phyloP scores from a whole-genome alignment of 2,329 filamentous ascomycete genomes.

The Stenocarpella maydis region DNA sequence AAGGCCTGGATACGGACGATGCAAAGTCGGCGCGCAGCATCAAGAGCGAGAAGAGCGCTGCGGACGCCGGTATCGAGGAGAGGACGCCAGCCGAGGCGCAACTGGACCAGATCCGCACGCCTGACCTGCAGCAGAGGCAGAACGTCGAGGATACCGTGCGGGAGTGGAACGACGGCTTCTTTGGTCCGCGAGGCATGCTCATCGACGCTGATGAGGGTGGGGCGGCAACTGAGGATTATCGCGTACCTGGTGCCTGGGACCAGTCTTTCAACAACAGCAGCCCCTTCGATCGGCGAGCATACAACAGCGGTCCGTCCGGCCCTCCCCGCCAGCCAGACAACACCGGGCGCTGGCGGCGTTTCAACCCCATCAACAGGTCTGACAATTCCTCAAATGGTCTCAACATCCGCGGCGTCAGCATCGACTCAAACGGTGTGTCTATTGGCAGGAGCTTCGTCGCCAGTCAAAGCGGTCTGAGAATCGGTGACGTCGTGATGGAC shows the following conservation, averaged over 20 bases:
- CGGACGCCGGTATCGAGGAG: slow-evolving; percentile 35
- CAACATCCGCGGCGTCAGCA: slow-evolving; percentile 49
- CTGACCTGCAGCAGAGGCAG: slow-evolving; percentile 41
- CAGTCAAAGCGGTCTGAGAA: slow-evolving; percentile 54
- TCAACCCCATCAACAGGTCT: slow-evolving; percentile 36
- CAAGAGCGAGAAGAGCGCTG: slow-evolving; percentile 20
- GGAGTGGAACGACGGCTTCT: slow-evolving; percentile 68
- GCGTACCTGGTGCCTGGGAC: slow-evolving; percentile 47
- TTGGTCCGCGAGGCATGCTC: slow-evolving; percentile 56
- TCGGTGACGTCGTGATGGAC: slow-evolving; percentile 55
- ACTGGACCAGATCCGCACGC: slow-evolving; percentile 47
- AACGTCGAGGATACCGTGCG: slow-evolving; percentile 52
- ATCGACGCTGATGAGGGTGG: slow-evolving; percentile 46
- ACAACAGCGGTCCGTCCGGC: slow-evolving; percentile 18
- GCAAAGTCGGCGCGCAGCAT: slow-evolving; percentile 33
- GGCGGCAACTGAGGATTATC: slow-evolving; percentile 30
- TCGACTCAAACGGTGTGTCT: slow-evolving; percentile 54
- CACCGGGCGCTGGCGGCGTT: slow-evolving; percentile 32
- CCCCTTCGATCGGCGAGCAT: slow-evolving; percentile 27
- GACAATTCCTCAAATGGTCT: slow-evolving; percentile 40
- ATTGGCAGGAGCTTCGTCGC: slow-evolving; percentile 54
- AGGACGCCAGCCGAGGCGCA: slow-evolving; percentile 52
- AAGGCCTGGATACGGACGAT: slow-evolving; percentile 46
- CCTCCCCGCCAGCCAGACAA: slow-evolving; percentile 28
- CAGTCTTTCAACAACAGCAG: slow-evolving; percentile 40